A percentile compares a stretch with the other conserved stretches of the same genome.
These are phyloP conservation scores for Solanum peruvianum DNA, from an alignment of 257 asterid species.

Conservation along the genomic window DNA sequence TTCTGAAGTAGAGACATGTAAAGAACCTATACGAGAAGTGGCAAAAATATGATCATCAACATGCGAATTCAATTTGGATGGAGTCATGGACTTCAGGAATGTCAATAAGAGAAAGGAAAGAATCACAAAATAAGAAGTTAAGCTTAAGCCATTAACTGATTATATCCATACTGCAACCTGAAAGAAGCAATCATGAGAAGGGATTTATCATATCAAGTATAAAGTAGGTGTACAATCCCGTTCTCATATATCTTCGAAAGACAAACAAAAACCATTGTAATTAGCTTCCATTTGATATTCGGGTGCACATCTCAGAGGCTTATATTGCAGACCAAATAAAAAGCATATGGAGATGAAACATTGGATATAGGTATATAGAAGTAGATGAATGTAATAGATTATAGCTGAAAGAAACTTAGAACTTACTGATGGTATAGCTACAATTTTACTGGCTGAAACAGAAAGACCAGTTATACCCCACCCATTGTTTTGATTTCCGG, in stretches of 20 bases:
- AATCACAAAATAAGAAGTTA: neutral
- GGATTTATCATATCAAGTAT: neutral
- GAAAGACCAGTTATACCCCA: constrained; percentile 95
- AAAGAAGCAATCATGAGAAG: neutral
- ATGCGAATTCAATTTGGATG: neutral
- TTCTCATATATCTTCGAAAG: neutral
- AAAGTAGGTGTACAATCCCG: neutral
- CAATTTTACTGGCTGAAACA: constrained; percentile 79
- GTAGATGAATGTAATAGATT: neutral
- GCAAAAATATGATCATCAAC: neutral
- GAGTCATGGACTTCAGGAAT: neutral
- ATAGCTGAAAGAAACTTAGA: neutral
- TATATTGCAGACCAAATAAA: neutral
- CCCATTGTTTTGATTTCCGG: constrained; percentile 32
- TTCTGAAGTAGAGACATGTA: neutral
- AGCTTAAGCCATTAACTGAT: neutral
- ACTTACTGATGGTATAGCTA: constrained; percentile 33
- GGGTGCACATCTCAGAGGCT: neutral
- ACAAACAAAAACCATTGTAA: neutral
- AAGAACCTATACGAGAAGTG: neutral
- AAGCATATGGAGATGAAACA: neutral
- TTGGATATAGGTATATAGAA: neutral
- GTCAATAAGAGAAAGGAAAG: neutral
- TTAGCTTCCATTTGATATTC: neutral
- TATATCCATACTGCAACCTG: neutral